A percentile compares a stretch with the other conserved stretches of the same genome.
These are phyloP conservation scores for Globisporangium irregulare DNA, from an alignment of 352 stramenopile genomes.

Conservation along the genomic window DNA sequence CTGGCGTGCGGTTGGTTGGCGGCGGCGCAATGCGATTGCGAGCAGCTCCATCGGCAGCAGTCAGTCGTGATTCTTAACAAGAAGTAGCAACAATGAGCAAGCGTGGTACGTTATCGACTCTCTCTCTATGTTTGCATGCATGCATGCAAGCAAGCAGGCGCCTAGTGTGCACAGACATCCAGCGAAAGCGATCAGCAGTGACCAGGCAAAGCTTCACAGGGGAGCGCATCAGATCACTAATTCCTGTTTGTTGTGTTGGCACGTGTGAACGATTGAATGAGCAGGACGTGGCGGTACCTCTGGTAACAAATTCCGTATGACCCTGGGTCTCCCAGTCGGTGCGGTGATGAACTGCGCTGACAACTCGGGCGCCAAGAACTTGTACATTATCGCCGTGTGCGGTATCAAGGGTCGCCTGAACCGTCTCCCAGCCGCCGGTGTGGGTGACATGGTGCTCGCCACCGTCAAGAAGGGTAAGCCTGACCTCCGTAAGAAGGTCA, in stretches of 20 bases:
- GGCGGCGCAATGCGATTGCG: slow-evolving; percentile 4
- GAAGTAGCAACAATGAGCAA: slow-evolving; percentile 84
- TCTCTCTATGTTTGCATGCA: neutral
- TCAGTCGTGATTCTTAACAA: slow-evolving; percentile 85
- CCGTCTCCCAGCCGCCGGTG: slow-evolving; percentile 96
- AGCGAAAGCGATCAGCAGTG: neutral
- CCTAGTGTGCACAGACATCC: neutral
- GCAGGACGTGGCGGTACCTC: slow-evolving; percentile 94
- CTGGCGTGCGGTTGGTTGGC: slow-evolving; percentile 25
- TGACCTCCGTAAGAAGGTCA: slow-evolving; percentile 99
- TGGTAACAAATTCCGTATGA: slow-evolving; percentile 99
- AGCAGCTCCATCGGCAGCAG: neutral
- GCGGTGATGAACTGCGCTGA: slow-evolving; percentile 99
- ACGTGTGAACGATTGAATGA: neutral
- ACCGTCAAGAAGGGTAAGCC: slow-evolving; percentile 99
- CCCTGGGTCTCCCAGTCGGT: slow-evolving; percentile 97
- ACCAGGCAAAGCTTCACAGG: neutral
- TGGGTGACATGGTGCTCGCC: slow-evolving; percentile 99
- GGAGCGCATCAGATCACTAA: neutral
- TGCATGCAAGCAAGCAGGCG: neutral
- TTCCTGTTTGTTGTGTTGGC: neutral
- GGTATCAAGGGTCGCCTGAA: slow-evolving; percentile 99
- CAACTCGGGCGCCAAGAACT: slow-evolving; percentile 99
- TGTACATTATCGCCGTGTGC: slow-evolving; percentile 99
- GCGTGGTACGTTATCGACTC: slow-evolving; percentile 48